Evolutionary conservation across 257 asterid genomes (phyloP), one percentile per base, ranked within the genome.

Genomic region (Craterostigma plantagineum): DNA sequence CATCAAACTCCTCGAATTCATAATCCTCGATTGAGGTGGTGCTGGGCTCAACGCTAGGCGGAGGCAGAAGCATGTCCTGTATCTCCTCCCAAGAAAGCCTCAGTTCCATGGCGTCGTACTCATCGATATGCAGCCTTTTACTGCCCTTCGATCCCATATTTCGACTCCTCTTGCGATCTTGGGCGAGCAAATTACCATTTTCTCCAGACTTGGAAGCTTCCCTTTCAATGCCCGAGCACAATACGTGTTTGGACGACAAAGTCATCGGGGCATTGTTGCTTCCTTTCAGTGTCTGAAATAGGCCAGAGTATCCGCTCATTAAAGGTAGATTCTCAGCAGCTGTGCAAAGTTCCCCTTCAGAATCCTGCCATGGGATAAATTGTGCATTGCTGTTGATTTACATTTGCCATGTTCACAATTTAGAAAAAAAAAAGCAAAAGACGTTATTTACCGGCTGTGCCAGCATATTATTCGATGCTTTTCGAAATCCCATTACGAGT

Each of bases 401-500:
- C 30, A 23, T 23, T 23, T 23, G 30, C 4, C 30, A 23, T 23
- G 4, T 23, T 23, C 30, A 23, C 30, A 23, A 23, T 6, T 23
- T 23, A 6, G 30, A 6, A 23, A 6, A n/a, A n/a, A n/a, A n/a
- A n/a, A n/a, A n/a, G n/a, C n/a, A 23, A 23, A 2, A 23, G 6
- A 23, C 45, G n/a, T 7, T 48, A 55, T 16, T 48, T 60, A 80
- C 92, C 90, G 72, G 83, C 56, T 59, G 77, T 13, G 56, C 39
- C 7, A 71, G 49, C 48, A 60, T 55, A 53, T 37, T 52, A 48
- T 36, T 61, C 46, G 93, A 71, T 56, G 97, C 95, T 71, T 82
- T 87, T 14, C 97, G 77, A 53, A 79, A 87, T 49, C 97, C 97
- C 95, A 87, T 82, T 56, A 87, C 59, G 49, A 87, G 92, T 64